Conservation (phyloP, 441 rosid genomes). For the Pelargonium fulgidum region DNA sequence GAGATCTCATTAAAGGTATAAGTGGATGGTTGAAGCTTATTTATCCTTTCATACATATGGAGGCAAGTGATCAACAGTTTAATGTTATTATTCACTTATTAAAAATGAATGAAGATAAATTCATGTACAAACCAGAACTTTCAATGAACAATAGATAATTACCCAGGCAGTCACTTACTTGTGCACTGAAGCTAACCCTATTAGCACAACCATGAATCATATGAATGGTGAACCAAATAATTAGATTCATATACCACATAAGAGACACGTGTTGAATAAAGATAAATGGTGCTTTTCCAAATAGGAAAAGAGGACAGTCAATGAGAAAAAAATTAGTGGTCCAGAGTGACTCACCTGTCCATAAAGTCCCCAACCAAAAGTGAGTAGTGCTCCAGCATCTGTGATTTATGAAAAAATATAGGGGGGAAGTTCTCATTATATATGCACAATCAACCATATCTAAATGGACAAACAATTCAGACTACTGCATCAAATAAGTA, state of each 20-base stretch:
- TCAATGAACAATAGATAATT: constrained; percentile 2
- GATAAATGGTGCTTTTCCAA: background rate
- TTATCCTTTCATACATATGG: background rate
- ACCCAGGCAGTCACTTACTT: background rate
- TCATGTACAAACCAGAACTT: background rate
- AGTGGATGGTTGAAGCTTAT: background rate
- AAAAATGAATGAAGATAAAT: background rate
- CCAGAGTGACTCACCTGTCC: constrained; percentile 66
- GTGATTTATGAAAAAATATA: constrained; percentile 24
- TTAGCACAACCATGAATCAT: background rate
- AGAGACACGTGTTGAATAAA: background rate
- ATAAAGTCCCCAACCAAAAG: constrained; percentile 99
- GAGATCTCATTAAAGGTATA: background rate
- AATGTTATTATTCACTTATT: background rate
- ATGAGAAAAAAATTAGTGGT: background rate
- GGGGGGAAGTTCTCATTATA: background rate
- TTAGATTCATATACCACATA: background rate
- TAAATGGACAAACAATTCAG: background rate
- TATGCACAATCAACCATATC: background rate
- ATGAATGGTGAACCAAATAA: background rate
- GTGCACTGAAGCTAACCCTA: background rate
- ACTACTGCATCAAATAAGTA: no score
- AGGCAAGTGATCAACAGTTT: background rate
- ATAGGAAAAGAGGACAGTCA: constrained; percentile 1
- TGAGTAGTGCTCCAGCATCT: constrained; percentile 95